Evolutionary conservation across 306 rosid species (phyloP), one percentile per base, ranked within the genome.

Genomic region (Cicer pinnatifidum): DNA sequence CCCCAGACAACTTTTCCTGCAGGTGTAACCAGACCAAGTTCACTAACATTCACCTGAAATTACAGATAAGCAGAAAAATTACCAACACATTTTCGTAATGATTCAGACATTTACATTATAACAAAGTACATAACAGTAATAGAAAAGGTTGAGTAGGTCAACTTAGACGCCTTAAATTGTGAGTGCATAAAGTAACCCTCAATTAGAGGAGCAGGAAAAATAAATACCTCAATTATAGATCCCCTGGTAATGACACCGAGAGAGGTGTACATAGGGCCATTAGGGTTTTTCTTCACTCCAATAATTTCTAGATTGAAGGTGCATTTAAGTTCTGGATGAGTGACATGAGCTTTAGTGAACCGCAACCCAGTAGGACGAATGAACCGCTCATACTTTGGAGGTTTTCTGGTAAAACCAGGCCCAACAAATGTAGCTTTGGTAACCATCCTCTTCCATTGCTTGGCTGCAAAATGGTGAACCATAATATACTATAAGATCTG

Each of bases 1-100:
- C 98, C 98, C 98, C 97, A 91, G 6, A 93, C 98, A 73, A 93
- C 98, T 84, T 93, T 93, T 60, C 98, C 98, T 0, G 92, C 92
- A 1, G 98, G 97, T 48, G 98, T 93, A 70, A 93, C 97, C 64
- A 93, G 78, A 86, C 98, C 98, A 41, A 93, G 88, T 81, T 93
- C 97, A 53, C 97, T 91, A 51, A 90, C 97, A 79, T 91, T 93
- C 79, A 93, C 98, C 97, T 93, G 83, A 83, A 66, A 71, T 73
- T 44, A 72, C 17, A 75, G 45, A 28, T 66, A 71, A 53, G 45
- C 15, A 39, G 39, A 20, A 28, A 39, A 73, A 70, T 67, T 11
- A 28, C 56, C 7, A 15, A 46, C 35, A 45, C 11, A 33, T 64
- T 71, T 60, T 54, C 52, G 17, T 46, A 67, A 67, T 50, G 17